Evolutionary conservation across 306 rosid genomes (phyloP).

Genomic region (Vigna hirtella): DNA sequence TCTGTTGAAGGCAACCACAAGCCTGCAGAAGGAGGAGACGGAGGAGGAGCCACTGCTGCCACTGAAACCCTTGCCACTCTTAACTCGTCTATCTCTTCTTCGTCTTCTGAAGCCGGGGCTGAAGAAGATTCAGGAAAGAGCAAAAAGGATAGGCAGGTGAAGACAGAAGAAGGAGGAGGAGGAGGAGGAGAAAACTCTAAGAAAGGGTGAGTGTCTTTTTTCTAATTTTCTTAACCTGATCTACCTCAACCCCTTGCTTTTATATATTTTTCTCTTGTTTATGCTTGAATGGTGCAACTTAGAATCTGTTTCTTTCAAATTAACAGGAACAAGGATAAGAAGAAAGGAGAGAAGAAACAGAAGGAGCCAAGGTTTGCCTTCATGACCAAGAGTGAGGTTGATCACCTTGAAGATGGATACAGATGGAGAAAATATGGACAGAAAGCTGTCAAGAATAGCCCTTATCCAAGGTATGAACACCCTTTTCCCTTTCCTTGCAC

Average conservation of each 20-base stretch:
- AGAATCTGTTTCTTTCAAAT: neutral
- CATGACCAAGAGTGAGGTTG: constrained; percentile 94
- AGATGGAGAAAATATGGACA: constrained; percentile 95
- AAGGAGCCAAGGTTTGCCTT: constrained; percentile 83
- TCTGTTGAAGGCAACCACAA: constrained; percentile 57
- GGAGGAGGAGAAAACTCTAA: constrained; percentile 61
- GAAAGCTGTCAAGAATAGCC: constrained; percentile 88
- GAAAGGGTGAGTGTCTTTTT: constrained; percentile 59
- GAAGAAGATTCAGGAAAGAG: constrained; percentile 75
- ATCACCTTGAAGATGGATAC: constrained; percentile 90
- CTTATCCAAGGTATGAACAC: constrained; percentile 70
- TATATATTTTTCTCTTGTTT: neutral
- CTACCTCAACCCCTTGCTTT: constrained; percentile 4
- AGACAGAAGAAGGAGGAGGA: constrained; percentile 61
- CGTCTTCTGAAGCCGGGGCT: constrained; percentile 75
- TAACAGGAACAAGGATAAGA: constrained; percentile 61
- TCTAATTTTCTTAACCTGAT: neutral
- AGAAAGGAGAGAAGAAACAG: constrained; percentile 80
- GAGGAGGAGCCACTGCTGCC: constrained; percentile 5
- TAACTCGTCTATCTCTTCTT: constrained; percentile 72
- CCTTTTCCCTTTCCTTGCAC: constrained; percentile 3
- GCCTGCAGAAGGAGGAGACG: constrained; percentile 32
- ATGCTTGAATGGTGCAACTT: constrained; percentile 43
- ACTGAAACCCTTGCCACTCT: constrained; percentile 56
- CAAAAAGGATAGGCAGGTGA: constrained; percentile 54